Percentiles rank a stretch among this genome's conserved stretches.
Evolutionary conservation across 2,329 filamentous ascomycete species (phyloP).

Genomic region (Colletotrichum orbiculare): DNA sequence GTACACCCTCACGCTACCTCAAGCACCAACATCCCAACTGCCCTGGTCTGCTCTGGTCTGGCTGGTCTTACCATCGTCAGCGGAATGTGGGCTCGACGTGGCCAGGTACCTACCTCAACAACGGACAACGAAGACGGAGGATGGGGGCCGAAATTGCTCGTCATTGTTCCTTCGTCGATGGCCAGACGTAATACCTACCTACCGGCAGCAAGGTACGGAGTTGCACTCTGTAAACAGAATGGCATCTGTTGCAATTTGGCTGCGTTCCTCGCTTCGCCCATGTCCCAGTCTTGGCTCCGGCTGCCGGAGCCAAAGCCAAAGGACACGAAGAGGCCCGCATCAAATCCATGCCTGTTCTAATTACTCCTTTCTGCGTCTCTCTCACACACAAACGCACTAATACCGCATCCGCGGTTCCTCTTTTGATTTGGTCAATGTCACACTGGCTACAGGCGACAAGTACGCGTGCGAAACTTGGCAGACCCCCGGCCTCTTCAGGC

Average conservation of each 20-base stretch:
- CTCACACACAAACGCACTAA: not conserved
- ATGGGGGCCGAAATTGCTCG: not conserved
- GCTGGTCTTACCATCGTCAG: not conserved
- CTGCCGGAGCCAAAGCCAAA: constrained; percentile 13
- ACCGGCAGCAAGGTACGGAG: too few relatives aligned
- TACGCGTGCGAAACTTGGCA: constrained; percentile 34
- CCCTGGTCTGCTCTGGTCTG: too few relatives aligned
- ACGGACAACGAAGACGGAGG: constrained; percentile 4
- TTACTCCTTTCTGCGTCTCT: too few relatives aligned
- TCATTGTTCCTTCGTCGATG: constrained; percentile 1
- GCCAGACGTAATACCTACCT: too few relatives aligned
- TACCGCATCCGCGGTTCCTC: constrained; percentile 15
- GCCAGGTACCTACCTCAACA: not conserved
- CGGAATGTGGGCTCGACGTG: not conserved
- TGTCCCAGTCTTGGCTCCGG: constrained; percentile 12
- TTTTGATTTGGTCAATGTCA: constrained; percentile 18
- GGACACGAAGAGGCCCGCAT: constrained; percentile 6
- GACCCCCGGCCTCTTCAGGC: constrained; percentile 22
- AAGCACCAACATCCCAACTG: not conserved
- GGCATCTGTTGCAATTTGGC: constrained; percentile 6
- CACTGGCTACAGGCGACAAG: constrained; percentile 19
- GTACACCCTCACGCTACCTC: not conserved
- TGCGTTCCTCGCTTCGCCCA: constrained; percentile 19
- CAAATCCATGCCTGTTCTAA: constrained; percentile 2
- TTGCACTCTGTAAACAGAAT: not conserved